Evolutionary conservation across 306 rosid genomes (phyloP).

Genomic region (Boehmeria nivea): DNA sequence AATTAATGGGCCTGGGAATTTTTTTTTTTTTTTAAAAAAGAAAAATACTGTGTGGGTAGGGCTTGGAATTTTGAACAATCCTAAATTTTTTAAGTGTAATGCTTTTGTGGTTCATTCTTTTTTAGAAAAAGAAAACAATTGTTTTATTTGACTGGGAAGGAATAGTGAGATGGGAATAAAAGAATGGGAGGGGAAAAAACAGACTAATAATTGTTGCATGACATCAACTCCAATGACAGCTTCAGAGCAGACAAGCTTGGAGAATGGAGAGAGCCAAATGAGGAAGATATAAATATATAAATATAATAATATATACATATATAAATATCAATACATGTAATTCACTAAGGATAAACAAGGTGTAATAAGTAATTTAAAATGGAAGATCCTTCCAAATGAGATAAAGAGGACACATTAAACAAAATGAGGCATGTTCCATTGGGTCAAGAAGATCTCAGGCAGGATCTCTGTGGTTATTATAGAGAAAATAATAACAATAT

Average conservation of each 20-base stretch:
- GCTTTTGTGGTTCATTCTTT: conserved; percentile 21
- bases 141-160: conserved; percentile 32
- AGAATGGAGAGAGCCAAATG: conserved; percentile 37
- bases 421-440: conserved; percentile 65
- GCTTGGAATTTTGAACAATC: conserved; percentile 44
- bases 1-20: conserved; percentile 21
- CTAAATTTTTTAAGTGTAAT: conserved; percentile 42
- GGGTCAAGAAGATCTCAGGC: conserved; percentile 64
- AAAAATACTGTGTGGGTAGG: conserved; percentile 42
- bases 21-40: too few species aligned
- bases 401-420: conserved; percentile 54
- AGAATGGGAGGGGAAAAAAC: conserved; percentile 25
- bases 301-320: too few species aligned
- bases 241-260: conserved; percentile 58
- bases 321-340: neutral
- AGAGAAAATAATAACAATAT: conserved; percentile 14
- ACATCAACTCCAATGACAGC: conserved; percentile 70
- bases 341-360: conserved; percentile 30
- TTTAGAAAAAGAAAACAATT: conserved; percentile 18
- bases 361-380: conserved; percentile 14
- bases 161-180: conserved; percentile 27
- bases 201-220: conserved; percentile 52
- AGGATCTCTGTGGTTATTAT: conserved; percentile 44
- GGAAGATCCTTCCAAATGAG: conserved; percentile 62
- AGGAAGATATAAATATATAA: neutral